Conservation (phyloP, 495 filamentous ascomycete species). For the Aspergillus bertholletiae region DNA sequence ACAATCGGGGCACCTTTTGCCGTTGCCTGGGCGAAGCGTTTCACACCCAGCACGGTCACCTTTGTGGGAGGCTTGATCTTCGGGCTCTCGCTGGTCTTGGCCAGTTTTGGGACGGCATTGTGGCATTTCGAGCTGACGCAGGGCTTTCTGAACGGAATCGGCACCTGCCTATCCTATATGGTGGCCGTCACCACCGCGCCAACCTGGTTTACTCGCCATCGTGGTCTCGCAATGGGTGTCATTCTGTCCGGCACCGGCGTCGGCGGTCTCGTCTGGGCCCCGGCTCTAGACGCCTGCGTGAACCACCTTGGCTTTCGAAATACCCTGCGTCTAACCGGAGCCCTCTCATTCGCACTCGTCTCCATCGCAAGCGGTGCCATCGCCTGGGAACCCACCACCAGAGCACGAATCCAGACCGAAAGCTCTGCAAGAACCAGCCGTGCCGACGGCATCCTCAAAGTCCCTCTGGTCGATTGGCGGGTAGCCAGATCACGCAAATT, state of each 20-base stretch:
- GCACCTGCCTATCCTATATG: conserved; percentile 37
- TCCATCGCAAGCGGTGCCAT: conserved; percentile 19
- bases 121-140: conserved; percentile 43
- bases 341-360: conserved; percentile 27
- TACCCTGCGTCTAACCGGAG: conserved; percentile 34
- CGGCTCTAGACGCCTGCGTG: conserved; percentile 24
- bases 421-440: neutral
- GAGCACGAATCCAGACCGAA: neutral
- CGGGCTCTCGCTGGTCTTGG: conserved; percentile 23
- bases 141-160: conserved; percentile 34
- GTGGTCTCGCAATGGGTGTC: conserved; percentile 40
- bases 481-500: neutral
- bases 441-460: neutral
- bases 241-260: conserved; percentile 32
- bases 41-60: conserved; percentile 25
- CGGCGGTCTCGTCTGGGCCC: conserved; percentile 35
- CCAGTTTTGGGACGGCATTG: conserved; percentile 31
- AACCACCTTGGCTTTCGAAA: conserved; percentile 33
- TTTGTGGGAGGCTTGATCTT: conserved; percentile 28
- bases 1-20: conserved; percentile 39
- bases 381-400: conserved; percentile 24
- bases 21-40: conserved; percentile 33
- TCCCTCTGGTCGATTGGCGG: conserved; percentile 1
- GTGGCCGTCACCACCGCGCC: conserved; percentile 35
- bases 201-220: conserved; percentile 27